Evolutionary conservation across 2,329 filamentous ascomycete species (phyloP), one percentile per base, ranked within the genome.

Genomic region (Colletotrichum simmondsii): DNA sequence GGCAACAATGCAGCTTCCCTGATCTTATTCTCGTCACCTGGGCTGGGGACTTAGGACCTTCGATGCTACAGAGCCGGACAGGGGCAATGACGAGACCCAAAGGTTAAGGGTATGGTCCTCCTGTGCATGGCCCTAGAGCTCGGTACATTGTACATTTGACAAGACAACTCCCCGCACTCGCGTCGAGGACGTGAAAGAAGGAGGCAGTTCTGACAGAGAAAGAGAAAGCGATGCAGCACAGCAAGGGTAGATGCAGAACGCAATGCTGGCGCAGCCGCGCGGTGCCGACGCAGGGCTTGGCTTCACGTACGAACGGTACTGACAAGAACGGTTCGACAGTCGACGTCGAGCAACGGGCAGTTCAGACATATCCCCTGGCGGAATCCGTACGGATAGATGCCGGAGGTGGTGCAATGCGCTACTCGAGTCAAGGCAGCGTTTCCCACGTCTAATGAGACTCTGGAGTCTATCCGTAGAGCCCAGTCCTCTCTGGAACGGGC

Each of bases 401-500:
- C 42, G 42, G 16, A 49, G 42, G 19, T 22, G 19, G 19, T 49
- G 35, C 35, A 54, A 65, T 53, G 37, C 58, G 63, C 56, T 35
- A 42, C 69, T 37, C n/a, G 58, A 72, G 69, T 72, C 69, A 69
- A 60, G 61, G 16, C 65, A 26, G 42, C 54, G 64, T 49, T 60
- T 70, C 56, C 65, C 60, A 32, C 54, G 54, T 26, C 52, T 57
- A 53, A 61, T 49, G 26, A 69, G 53, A 65, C 59, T 46, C 32
- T 56, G 69, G 65, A 54, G 56, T 53, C 57, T 42, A 42, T 16
- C 32, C 11, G 11, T 35, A 35, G 32, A 35, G 32, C 11, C 32
- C 32, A 42, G 37, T 42, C 37, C 5, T 42, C 24, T 49, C 53
- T 49, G 28, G 26, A 54, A 64, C 53, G 59, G 32, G 65, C 54